A percentile compares a stretch with the other conserved stretches of the same genome.
Conservation (phyloP, 2,329 filamentous ascomycete species). For the Fusarium nelsonii region DNA sequence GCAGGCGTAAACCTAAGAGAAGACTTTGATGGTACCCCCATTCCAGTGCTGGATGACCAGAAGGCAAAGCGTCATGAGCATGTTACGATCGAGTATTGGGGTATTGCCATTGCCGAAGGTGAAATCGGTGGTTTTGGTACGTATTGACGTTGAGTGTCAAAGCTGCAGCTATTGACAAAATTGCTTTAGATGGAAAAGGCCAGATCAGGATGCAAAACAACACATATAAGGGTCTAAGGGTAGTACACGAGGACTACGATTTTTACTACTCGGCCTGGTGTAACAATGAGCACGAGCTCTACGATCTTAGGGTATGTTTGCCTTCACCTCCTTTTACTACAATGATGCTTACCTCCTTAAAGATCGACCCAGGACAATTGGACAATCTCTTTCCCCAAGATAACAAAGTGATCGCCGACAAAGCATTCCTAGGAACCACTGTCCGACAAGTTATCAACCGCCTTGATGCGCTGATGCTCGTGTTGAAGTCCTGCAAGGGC, state of each 20-base stretch:
- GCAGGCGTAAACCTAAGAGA: constrained; percentile 57
- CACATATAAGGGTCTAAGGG: constrained; percentile 71
- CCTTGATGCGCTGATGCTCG: constrained; percentile 69
- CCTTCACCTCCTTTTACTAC: fast-evolving
- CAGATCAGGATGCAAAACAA: constrained; percentile 55
- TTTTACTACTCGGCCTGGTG: constrained; percentile 78
- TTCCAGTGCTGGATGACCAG: constrained; percentile 55
- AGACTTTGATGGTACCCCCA: constrained; percentile 69
- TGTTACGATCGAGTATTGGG: constrained; percentile 71
- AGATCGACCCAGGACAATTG: constrained; percentile 67
- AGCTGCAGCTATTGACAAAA: constrained; percentile 7
- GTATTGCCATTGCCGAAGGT: constrained; percentile 56
- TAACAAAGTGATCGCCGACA: background rate
- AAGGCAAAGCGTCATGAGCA: constrained; percentile 61
- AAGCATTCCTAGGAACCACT: constrained; percentile 38
- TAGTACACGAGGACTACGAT: constrained; percentile 67
- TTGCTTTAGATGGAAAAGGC: constrained; percentile 39
- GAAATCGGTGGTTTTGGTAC: constrained; percentile 47
- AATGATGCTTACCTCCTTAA: constrained; percentile 11
- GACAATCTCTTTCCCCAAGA: constrained; percentile 55
- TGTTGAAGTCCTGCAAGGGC: constrained; percentile 71
- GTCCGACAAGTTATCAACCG: constrained; percentile 60
- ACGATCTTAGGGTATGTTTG: constrained; percentile 64
- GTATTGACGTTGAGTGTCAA: background rate
- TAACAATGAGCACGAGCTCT: constrained; percentile 74